Conservation (phyloP, 441 rosid species). For the Erodium texanum region DNA sequence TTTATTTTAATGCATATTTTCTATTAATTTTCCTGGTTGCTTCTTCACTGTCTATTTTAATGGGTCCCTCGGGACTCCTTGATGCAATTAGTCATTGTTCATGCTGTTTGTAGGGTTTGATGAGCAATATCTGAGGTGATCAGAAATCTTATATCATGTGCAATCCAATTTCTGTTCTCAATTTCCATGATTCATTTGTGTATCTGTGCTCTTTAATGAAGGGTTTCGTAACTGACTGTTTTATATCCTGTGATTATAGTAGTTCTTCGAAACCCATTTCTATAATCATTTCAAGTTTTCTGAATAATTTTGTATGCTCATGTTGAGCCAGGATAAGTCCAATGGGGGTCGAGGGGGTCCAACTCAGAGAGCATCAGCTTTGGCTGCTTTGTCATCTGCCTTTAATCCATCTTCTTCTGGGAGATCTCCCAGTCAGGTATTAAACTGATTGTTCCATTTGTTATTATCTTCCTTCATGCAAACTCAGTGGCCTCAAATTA, state of each 20-base stretch:
- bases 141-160: neutral
- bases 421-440: slow-evolving; percentile 40
- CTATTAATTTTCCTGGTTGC: neutral
- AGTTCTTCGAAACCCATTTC: neutral
- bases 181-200: neutral
- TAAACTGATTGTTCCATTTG: neutral
- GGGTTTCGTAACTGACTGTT: neutral
- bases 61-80: neutral
- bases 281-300: slow-evolving; percentile 1
- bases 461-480: neutral
- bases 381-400: slow-evolving; percentile 90
- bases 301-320: slow-evolving; percentile 13
- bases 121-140: neutral
- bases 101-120: neutral
- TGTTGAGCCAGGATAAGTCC: slow-evolving; percentile 59
- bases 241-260: neutral
- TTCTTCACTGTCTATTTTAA: neutral
- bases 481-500: no score
- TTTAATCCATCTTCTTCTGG: slow-evolving; percentile 68
- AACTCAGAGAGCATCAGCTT: slow-evolving; percentile 97
- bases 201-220: neutral
- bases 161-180: neutral
- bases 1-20: neutral
- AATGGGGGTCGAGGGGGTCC: slow-evolving; percentile 75
- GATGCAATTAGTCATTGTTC: neutral